Evolutionary conservation across 257 asterid species (phyloP).

Genomic region (Gardenia jasminoides): DNA sequence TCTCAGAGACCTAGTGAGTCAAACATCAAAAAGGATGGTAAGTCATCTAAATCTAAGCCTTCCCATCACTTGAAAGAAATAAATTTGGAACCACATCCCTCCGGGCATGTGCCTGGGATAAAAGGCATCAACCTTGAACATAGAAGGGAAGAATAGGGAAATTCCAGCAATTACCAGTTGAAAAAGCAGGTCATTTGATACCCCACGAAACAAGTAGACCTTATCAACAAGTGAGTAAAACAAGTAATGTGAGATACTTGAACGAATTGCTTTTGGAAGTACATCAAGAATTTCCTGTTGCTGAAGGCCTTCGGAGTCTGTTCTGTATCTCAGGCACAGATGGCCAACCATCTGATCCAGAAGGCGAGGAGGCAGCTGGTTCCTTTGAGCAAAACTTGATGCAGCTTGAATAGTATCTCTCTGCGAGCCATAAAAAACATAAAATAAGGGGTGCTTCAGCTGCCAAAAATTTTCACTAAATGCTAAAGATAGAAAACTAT

Average conservation of each 20-base stretch:
- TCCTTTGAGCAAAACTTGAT: constrained; percentile 74
- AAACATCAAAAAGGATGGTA: not conserved
- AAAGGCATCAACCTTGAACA: not conserved
- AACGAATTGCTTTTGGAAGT: constrained; percentile 80
- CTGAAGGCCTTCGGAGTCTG: constrained; percentile 83
- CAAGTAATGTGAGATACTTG: constrained; percentile 63
- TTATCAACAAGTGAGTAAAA: constrained; percentile 62
- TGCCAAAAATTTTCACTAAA: not conserved
- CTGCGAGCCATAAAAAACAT: constrained; percentile 31
- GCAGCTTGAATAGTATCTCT: constrained; percentile 72
- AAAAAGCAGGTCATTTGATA: constrained; percentile 75
- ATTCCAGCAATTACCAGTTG: constrained; percentile 59
- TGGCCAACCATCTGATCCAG: constrained; percentile 84
- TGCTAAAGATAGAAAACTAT: not conserved
- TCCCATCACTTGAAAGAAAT: not conserved
- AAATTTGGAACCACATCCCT: too few species aligned
- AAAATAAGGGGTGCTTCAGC: not conserved
- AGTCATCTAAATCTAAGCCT: not conserved
- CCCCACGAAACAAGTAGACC: constrained; percentile 75
- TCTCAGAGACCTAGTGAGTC: constrained; percentile 55
- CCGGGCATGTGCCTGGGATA: not conserved
- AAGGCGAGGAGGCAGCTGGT: constrained; percentile 59
- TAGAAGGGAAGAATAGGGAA: not conserved
- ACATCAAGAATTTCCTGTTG: constrained; percentile 77
- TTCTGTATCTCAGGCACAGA: constrained; percentile 70